Evolutionary conservation across 2,329 filamentous ascomycete species (phyloP), one percentile per base, ranked within the genome.

Genomic region (Fusarium equiseti): DNA sequence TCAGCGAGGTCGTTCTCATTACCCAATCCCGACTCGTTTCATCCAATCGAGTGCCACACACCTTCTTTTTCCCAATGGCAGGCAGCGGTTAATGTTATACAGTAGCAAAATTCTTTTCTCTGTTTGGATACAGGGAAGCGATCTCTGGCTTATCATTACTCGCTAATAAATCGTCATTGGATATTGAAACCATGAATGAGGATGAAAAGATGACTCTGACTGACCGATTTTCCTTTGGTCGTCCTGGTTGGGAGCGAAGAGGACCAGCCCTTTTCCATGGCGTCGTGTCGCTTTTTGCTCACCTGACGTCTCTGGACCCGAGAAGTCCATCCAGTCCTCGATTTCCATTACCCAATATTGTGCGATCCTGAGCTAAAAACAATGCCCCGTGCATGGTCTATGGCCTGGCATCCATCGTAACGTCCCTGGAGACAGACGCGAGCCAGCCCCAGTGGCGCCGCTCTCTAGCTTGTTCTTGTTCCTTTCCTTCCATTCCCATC

Each of bases 331-430:
- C 79, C 81, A 82, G 78, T 79, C 76, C 77, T 78, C 76, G 76
- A 80, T 85, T 85, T 85, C 75, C 74, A 85, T 85, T 85, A 85
- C 83, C 76, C 81, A 85, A 85, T 84, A 72, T 73, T 77, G 73
- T 71, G 72, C 73, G 71, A 70, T 73, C 70, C 71, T 73, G 71
- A 77, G 76, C 77, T 77, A 78, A 77, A 61, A 18, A 55, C 61
- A 51, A 57, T 77, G 73, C 66, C 69, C 72, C 60, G 74, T 72
- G 66, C 73, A 73, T 76, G 66, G 50, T 29, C n/a, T 13, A 42
- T 43, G 32, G 50, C 32, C 50, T 50, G 29, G 18, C 24, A 52
- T 40, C 22, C 29, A 52, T 32, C 48, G 48, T 24, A 65, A 68
- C 59, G 64, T 71, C 68, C 64, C 68, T 71, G 68, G 68, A 44